These are phyloP conservation scores for Aureobasidium vineae DNA, from an alignment of 2,329 filamentous ascomycete species.

Conservation along the genomic window DNA sequence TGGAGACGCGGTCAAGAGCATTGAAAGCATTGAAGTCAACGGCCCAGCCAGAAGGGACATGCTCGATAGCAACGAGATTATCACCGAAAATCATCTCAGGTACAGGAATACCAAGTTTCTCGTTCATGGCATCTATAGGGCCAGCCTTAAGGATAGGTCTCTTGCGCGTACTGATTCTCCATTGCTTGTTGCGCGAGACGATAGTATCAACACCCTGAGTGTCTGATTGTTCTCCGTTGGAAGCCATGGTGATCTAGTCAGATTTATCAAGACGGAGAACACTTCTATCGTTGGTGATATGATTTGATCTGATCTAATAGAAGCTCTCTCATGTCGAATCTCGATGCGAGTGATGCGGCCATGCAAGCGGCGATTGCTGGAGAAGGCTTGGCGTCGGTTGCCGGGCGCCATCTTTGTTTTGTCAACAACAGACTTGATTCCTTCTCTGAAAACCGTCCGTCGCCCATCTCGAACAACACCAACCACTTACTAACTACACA, in stretches of 20 bases:
- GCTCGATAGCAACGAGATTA: conserved; percentile 75
- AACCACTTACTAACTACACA: conserved; percentile 7
- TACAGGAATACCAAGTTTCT: conserved; percentile 75
- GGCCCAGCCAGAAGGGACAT: conserved; percentile 71
- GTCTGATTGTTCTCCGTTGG: conserved; percentile 39
- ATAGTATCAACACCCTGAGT: conserved; percentile 28
- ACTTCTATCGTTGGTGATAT: not conserved
- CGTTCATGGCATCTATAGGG: conserved; percentile 82
- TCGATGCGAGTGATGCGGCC: conserved; percentile 3
- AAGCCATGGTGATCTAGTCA: conserved; percentile 49
- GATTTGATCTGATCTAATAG: not conserved
- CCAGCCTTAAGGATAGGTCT: conserved; percentile 90
- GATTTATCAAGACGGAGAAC: not conserved
- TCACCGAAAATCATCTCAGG: conserved; percentile 99
- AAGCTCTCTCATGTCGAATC: not conserved
- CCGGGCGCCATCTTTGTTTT: conserved; percentile 23
- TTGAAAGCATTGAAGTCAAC: conserved; percentile 81
- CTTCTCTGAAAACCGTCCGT: not conserved
- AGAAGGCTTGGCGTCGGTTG: conserved; percentile 19
- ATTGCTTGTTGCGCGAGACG: conserved; percentile 35
- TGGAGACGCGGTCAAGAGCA: conserved; percentile 87
- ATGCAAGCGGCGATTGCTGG: not conserved
- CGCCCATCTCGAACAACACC: not conserved
- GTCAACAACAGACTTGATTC: conserved; percentile 20
- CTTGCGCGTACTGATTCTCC: conserved; percentile 72